These are phyloP conservation scores for Trypanosoma mega DNA, from an alignment of 208 protist genomes.

Conservation along the genomic window DNA sequence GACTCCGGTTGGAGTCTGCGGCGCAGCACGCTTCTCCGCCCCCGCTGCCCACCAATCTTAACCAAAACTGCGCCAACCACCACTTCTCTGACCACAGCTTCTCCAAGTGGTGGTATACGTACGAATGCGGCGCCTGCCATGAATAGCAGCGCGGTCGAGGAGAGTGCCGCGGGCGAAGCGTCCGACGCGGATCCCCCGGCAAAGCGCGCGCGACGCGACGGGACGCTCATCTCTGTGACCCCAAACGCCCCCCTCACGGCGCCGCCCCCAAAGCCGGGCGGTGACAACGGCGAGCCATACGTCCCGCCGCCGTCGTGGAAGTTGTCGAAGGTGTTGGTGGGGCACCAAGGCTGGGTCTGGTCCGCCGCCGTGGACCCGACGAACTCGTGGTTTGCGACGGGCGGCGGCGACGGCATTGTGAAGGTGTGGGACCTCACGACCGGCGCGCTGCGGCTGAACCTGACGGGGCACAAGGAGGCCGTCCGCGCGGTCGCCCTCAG, in stretches of 20 bases:
- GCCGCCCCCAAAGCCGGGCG: too few relatives aligned
- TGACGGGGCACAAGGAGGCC: constrained; percentile 97
- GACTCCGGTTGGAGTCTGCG: constrained; percentile 34
- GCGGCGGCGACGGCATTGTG: constrained; percentile 97
- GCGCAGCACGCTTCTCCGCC: constrained; percentile 36
- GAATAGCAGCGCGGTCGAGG: background rate
- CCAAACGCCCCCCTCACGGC: background rate
- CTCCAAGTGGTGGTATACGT: too few relatives aligned
- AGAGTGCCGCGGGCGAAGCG: background rate
- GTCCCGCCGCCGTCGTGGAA: constrained; percentile 90
- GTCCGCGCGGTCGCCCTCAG: constrained; percentile 91
- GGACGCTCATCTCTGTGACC: background rate
- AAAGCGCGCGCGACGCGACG: background rate
- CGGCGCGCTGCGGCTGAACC: constrained; percentile 96
- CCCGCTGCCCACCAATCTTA: constrained; percentile 44
- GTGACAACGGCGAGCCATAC: constrained; percentile 23
- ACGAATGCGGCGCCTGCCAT: background rate
- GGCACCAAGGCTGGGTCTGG: constrained; percentile 96
- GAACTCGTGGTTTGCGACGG: constrained; percentile 99
- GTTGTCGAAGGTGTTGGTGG: constrained; percentile 90
- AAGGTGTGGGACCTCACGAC: constrained; percentile 98
- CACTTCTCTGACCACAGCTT: too few relatives aligned
- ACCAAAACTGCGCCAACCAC: constrained; percentile 31
- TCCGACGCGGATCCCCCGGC: background rate
- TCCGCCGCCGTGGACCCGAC: constrained; percentile 94